A percentile compares a stretch with the other conserved stretches of the same genome.
Evolutionary conservation across 352 stramenopile species (phyloP).

Genomic region (Pythium phragmiticola): DNA sequence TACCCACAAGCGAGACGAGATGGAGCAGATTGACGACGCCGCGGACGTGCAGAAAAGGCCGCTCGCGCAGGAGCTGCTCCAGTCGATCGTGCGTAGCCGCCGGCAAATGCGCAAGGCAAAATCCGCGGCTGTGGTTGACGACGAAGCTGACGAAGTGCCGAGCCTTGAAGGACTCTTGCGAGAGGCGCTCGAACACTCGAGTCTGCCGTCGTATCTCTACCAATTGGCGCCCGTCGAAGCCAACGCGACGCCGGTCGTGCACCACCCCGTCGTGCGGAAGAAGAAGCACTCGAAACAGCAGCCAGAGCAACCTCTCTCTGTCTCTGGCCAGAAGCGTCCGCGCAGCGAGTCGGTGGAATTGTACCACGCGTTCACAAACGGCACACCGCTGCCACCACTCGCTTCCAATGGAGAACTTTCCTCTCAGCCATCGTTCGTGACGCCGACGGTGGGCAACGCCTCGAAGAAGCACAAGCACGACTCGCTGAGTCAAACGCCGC

Average conservation of each 20-base stretch:
- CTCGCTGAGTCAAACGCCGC: slow-evolving; percentile 36
- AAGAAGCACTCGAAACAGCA: slow-evolving; percentile 25
- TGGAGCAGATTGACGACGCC: slow-evolving; percentile 35
- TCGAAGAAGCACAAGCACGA: slow-evolving; percentile 22
- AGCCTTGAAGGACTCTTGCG: slow-evolving; percentile 25
- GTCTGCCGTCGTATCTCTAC: slow-evolving; percentile 22
- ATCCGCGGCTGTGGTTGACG: not conserved
- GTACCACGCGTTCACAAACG: slow-evolving; percentile 19
- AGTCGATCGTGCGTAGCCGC: slow-evolving; percentile 70
- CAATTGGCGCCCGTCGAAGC: slow-evolving; percentile 16
- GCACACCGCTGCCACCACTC: slow-evolving; percentile 18
- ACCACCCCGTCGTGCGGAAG: slow-evolving; percentile 63
- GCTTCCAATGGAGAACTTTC: not conserved
- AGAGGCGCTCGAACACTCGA: slow-evolving; percentile 26
- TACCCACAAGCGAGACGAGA: slow-evolving; percentile 40
- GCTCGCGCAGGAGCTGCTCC: slow-evolving; percentile 47
- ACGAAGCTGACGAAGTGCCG: slow-evolving; percentile 11
- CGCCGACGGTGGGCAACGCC: slow-evolving; percentile 3
- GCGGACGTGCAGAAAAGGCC: slow-evolving; percentile 30
- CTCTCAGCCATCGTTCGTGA: slow-evolving; percentile 13
- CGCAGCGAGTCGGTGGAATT: slow-evolving; percentile 23
- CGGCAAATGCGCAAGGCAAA: slow-evolving; percentile 79
- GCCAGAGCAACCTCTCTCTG: not conserved
- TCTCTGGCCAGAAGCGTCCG: slow-evolving; percentile 8
- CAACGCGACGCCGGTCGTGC: slow-evolving; percentile 29